Percentiles rank a stretch among this genome's conserved stretches.
Evolutionary conservation across 106 monocot species (phyloP).

Genomic region (Dendrobium nobile): DNA sequence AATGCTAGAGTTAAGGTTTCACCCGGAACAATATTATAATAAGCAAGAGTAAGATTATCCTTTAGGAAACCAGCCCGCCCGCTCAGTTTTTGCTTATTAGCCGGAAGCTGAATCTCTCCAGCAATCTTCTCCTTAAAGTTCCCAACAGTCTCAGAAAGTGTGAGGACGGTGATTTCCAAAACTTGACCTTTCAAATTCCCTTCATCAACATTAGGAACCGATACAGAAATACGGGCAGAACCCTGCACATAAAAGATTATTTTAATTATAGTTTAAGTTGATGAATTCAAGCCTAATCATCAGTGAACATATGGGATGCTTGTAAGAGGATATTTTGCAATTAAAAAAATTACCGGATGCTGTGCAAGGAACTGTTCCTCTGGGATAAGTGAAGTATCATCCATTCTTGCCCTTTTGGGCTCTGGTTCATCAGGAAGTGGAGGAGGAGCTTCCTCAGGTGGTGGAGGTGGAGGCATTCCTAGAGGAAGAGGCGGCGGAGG

Average conservation of each 20-base stretch:
- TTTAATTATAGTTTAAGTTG: neutral
- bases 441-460: conserved; percentile 85
- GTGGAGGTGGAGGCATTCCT: conserved; percentile 79
- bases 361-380: conserved; percentile 93
- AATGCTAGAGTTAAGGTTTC: conserved; percentile 75
- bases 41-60: conserved; percentile 90
- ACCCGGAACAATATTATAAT: conserved; percentile 81
- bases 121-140: conserved; percentile 99
- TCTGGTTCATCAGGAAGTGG: conserved; percentile 97
- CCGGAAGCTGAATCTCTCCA: conserved; percentile 88
- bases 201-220: conserved; percentile 93
- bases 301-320: neutral
- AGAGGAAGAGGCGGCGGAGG: conserved; percentile 45
- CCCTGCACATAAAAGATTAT: conserved; percentile 44
- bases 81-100: conserved; percentile 96
- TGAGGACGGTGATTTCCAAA: conserved; percentile 75
- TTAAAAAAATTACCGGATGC: conserved; percentile 60
- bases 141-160: conserved; percentile 77
- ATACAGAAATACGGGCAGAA: conserved; percentile 61
- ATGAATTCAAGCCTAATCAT: neutral
- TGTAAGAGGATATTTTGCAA: neutral
- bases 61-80: conserved; percentile 88
- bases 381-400: conserved; percentile 75
- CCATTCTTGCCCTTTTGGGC: conserved; percentile 83
- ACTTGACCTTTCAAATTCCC: conserved; percentile 88